These are phyloP conservation scores for Bullera alba DNA, from an alignment of 768 basidiomycete genomes.

Conservation along the genomic window DNA sequence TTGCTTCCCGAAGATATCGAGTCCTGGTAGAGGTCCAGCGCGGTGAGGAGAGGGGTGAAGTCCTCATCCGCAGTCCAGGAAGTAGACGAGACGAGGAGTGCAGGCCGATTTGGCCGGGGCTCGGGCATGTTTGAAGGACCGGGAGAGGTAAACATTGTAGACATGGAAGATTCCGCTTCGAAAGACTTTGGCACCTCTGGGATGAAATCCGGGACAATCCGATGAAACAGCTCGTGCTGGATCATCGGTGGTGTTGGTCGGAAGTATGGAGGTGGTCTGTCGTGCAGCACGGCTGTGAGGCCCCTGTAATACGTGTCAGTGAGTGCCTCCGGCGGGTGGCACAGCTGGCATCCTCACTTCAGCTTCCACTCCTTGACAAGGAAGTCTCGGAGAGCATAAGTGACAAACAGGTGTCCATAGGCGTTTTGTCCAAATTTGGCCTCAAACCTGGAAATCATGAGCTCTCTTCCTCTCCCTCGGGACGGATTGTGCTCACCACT, in stretches of 20 bases:
- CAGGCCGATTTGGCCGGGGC: constrained; percentile 68
- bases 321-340: neutral
- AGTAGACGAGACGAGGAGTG: constrained; percentile 81
- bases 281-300: constrained; percentile 69
- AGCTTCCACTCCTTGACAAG: constrained; percentile 68
- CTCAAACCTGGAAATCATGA: constrained; percentile 64
- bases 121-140: constrained; percentile 51
- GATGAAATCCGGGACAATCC: neutral
- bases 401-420: constrained; percentile 89
- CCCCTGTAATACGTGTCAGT: constrained; percentile 54
- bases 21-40: constrained; percentile 66
- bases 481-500: constrained; percentile 53
- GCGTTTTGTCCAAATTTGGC: constrained; percentile 67
- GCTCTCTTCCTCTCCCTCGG: neutral
- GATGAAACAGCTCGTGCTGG: constrained; percentile 60
- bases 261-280: constrained; percentile 83
- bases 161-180: neutral
- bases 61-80: constrained; percentile 98
- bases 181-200: constrained; percentile 19
- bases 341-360: constrained; percentile 52
- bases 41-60: constrained; percentile 72
- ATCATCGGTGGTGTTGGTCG: constrained; percentile 63
- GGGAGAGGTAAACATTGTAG: constrained; percentile 53
- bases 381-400: constrained; percentile 70
- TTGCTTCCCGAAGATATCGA: constrained; percentile 43